These are phyloP conservation scores for Salix caprea DNA, from an alignment of 345 rosid species.

Conservation along the genomic window DNA sequence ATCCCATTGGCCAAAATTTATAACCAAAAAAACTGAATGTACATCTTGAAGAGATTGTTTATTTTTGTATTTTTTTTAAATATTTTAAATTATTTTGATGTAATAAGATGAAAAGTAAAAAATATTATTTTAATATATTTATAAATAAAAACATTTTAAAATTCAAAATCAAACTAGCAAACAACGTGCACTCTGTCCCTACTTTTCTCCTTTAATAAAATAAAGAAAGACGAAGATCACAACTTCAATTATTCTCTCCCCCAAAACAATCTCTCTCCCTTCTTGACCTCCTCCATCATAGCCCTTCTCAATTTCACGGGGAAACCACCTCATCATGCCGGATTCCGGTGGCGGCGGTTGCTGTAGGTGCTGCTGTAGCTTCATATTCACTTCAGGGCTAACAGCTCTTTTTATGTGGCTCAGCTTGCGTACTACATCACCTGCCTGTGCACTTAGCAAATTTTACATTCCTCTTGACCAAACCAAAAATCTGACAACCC, in stretches of 20 bases:
- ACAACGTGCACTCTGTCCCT: background rate
- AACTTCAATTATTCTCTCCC: background rate
- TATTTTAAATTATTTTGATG: too few species aligned
- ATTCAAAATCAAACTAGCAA: too few species aligned
- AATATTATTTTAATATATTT: too few species aligned
- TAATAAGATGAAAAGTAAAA: too few species aligned
- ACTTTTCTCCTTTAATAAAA: background rate
- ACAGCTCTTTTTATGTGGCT: conserved; percentile 76
- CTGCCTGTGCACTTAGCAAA: conserved; percentile 39
- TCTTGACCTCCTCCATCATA: background rate
- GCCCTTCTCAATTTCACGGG: background rate
- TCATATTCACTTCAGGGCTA: conserved; percentile 55
- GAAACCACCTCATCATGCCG: conserved; percentile 26
- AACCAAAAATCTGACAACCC: conserved; percentile 36
- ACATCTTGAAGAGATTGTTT: too few species aligned
- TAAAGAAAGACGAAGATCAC: background rate
- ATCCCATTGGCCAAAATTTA: background rate
- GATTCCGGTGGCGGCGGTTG: conserved; percentile 31
- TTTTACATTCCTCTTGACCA: conserved; percentile 58
- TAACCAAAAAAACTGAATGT: background rate
- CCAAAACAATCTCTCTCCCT: background rate
- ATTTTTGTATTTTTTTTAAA: too few species aligned
- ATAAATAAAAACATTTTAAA: too few species aligned
- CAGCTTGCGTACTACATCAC: conserved; percentile 52
- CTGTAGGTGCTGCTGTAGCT: conserved; percentile 45